Percentiles rank a stretch among this genome's conserved stretches.
These are phyloP conservation scores for Diaporthe destruens DNA, from an alignment of 2,329 filamentous ascomycete species.

Conservation along the genomic window DNA sequence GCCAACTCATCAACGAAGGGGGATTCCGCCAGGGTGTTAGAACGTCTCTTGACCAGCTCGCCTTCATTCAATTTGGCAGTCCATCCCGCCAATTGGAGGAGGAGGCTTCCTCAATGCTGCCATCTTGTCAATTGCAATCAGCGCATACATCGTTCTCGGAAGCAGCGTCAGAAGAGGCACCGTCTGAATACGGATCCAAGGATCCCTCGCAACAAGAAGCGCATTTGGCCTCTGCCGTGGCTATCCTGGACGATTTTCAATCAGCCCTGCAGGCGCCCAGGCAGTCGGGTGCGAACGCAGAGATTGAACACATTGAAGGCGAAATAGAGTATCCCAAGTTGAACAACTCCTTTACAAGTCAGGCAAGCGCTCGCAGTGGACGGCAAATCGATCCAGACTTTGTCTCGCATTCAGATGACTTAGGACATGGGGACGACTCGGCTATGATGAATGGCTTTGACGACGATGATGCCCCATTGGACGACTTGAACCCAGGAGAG, in stretches of 20 bases:
- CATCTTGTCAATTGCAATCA: slow-evolving; percentile 7
- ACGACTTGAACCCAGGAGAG: not conserved
- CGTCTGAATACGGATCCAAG: slow-evolving; percentile 40
- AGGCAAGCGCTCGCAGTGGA: slow-evolving; percentile 60
- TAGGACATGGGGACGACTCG: slow-evolving; percentile 45
- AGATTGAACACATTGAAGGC: not conserved
- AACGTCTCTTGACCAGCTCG: slow-evolving; percentile 50
- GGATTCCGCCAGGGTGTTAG: slow-evolving; percentile 61
- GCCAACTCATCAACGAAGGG: slow-evolving; percentile 60
- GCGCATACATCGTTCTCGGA: slow-evolving; percentile 21
- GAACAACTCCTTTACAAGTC: slow-evolving; percentile 52
- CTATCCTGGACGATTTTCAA: not conserved
- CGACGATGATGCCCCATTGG: slow-evolving; percentile 17
- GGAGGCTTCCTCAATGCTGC: slow-evolving; percentile 36
- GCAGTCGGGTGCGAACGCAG: not conserved
- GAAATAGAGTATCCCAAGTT: slow-evolving; percentile 50
- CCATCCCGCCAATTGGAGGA: slow-evolving; percentile 49
- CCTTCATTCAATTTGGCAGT: slow-evolving; percentile 46
- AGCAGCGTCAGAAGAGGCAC: slow-evolving; percentile 37
- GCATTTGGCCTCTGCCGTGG: not conserved
- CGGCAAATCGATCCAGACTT: slow-evolving; percentile 62
- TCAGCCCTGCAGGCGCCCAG: slow-evolving; percentile 11
- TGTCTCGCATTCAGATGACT: slow-evolving; percentile 48
- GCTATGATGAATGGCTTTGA: slow-evolving; percentile 30
- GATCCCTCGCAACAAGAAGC: slow-evolving; percentile 25